phyloP scores from a whole-genome alignment of 768 basidiomycete species.

The Tulasnella sp. region DNA sequence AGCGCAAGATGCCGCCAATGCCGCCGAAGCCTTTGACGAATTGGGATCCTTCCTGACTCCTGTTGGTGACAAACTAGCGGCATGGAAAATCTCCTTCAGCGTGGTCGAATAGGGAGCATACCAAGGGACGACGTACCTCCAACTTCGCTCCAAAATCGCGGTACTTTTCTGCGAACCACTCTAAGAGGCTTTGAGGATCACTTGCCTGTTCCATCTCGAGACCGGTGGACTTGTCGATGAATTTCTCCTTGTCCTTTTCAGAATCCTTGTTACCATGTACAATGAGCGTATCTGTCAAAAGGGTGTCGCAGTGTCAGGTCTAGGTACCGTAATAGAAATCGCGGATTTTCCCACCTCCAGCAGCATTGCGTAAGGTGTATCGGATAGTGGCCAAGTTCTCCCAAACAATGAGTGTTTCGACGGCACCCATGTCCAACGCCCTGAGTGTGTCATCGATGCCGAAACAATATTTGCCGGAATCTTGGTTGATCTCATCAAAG shows the following conservation, averaged over 20 bases:
- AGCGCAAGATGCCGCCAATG: slow-evolving; percentile 87
- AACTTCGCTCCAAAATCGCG: slow-evolving; percentile 93
- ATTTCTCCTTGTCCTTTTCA: slow-evolving; percentile 90
- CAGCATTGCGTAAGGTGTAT: slow-evolving; percentile 81
- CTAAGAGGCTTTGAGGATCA: slow-evolving; percentile 81
- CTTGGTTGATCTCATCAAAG: slow-evolving; percentile 98
- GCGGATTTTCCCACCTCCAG: slow-evolving; percentile 47
- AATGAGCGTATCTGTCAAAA: slow-evolving; percentile 81
- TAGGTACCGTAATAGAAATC: neutral
- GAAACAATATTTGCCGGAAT: slow-evolving; percentile 93
- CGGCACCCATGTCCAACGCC: slow-evolving; percentile 89
- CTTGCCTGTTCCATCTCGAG: slow-evolving; percentile 83
- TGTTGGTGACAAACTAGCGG: slow-evolving; percentile 77
- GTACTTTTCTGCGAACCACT: slow-evolving; percentile 99
- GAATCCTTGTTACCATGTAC: slow-evolving; percentile 69
- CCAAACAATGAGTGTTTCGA: slow-evolving; percentile 97
- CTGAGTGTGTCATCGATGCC: slow-evolving; percentile 96
- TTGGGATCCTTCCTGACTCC: slow-evolving; percentile 93
- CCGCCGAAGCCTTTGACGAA: slow-evolving; percentile 99
- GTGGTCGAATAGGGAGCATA: neutral
- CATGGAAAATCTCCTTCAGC: neutral
- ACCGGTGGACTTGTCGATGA: slow-evolving; percentile 88
- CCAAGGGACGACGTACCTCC: slow-evolving; percentile 43
- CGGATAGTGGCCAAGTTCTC: slow-evolving; percentile 91
- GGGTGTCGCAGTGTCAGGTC: neutral